Evolutionary conservation across 345 rosid species (phyloP).

Genomic region (Brassica nigra): DNA sequence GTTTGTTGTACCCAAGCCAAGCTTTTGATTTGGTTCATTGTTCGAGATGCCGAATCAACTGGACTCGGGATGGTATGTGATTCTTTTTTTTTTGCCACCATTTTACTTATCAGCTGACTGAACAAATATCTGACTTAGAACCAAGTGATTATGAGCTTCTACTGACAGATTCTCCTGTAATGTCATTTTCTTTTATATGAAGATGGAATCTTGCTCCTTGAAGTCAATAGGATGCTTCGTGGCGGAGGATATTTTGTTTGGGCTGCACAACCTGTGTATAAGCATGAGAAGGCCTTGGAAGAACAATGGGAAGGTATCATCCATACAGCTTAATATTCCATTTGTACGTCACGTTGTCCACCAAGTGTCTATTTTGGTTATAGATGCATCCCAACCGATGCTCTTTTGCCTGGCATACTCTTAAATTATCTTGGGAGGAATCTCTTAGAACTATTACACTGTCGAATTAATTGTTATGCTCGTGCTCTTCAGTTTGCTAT

Average conservation of each 20-base stretch:
- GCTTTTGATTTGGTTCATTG: conserved; percentile 97
- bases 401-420: not conserved
- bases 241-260: conserved; percentile 97
- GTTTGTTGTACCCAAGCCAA: conserved; percentile 86
- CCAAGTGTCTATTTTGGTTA: not conserved
- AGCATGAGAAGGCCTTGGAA: conserved; percentile 77
- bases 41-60: conserved; percentile 96
- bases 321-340: conserved; percentile 11
- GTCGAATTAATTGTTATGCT: not conserved
- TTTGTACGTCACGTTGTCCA: too few species aligned
- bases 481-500: not conserved
- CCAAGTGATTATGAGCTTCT: conserved; percentile 11
- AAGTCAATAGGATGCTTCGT: conserved; percentile 92
- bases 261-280: conserved; percentile 99
- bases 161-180: conserved; percentile 2
- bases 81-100: not conserved
- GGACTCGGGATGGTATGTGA: conserved; percentile 94
- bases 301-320: conserved; percentile 94
- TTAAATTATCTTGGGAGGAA: not conserved
- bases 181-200: conserved; percentile 20
- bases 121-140: conserved; percentile 1
- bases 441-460: not conserved
- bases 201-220: conserved; percentile 96
- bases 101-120: not conserved
- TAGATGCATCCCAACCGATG: not conserved